phyloP scores from a whole-genome alignment of 2,329 filamentous ascomycete genomes.

The Herpomyces periplanetae region DNA sequence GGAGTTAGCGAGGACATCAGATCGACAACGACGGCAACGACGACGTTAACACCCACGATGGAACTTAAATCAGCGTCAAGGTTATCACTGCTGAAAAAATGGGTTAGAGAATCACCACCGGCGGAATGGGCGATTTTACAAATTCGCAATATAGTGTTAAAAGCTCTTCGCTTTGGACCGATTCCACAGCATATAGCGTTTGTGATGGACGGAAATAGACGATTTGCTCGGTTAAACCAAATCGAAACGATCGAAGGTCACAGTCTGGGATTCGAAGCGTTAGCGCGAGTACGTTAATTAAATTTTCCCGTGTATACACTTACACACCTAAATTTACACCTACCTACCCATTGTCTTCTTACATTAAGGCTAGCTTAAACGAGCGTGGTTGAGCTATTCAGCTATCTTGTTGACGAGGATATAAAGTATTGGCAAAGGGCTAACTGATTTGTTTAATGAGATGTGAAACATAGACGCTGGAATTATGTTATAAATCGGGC shows the following conservation, averaged over 20 bases:
- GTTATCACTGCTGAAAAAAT: slow-evolving; percentile 22
- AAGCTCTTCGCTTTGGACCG: slow-evolving; percentile 52
- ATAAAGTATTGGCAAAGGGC: too few relatives aligned
- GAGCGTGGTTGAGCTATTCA: too few relatives aligned
- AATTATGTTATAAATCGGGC: slow-evolving; percentile 89
- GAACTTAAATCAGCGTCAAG: too few relatives aligned
- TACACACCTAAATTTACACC: too few relatives aligned
- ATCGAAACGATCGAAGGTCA: slow-evolving; percentile 93
- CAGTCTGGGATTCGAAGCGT: slow-evolving; percentile 69
- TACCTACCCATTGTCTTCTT: too few relatives aligned
- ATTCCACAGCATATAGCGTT: slow-evolving; percentile 92
- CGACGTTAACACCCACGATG: too few relatives aligned
- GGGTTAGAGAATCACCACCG: slow-evolving; percentile 56
- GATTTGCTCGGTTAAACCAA: slow-evolving; percentile 54
- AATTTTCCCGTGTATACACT: too few relatives aligned
- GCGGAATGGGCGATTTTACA: slow-evolving; percentile 53
- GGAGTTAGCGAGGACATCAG: too few relatives aligned
- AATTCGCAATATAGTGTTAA: slow-evolving; percentile 48
- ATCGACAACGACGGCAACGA: too few relatives aligned
- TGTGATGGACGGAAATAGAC: slow-evolving; percentile 90
- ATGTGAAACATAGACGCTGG: slow-evolving; percentile 37
- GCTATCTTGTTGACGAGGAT: too few relatives aligned
- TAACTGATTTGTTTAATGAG: too few relatives aligned
- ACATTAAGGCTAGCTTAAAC: too few relatives aligned
- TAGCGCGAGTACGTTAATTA: slow-evolving; percentile 34